phyloP scores from a whole-genome alignment of 169 alveolate species.

The Cryptosporidium andersoni region DNA sequence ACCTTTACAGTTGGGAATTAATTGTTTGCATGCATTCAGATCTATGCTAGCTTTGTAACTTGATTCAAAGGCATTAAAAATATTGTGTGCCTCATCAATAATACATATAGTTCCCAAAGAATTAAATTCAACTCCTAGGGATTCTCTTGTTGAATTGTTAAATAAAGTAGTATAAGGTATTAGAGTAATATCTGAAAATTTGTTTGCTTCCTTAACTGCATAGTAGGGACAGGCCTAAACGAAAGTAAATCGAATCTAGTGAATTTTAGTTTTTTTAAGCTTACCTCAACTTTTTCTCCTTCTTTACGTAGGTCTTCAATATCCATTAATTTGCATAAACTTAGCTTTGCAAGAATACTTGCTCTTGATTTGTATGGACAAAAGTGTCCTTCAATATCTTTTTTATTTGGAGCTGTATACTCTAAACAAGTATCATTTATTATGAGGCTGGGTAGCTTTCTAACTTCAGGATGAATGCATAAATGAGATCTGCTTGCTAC shows the following conservation, averaged over 20 bases:
- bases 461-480: constrained; percentile 28
- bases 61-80: constrained; percentile 67
- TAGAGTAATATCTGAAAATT: constrained; percentile 78
- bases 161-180: constrained; percentile 80
- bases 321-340: constrained; percentile 16
- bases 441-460: constrained; percentile 1
- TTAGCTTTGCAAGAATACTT: constrained; percentile 22
- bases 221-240: constrained; percentile 78
- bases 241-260: constrained; percentile 1
- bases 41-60: constrained; percentile 27
- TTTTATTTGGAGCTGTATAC: background rate
- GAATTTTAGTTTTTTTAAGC: constrained; percentile 2
- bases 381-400: constrained; percentile 5
- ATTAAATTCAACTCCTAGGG: constrained; percentile 71
- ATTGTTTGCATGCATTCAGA: constrained; percentile 9
- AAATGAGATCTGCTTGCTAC: constrained; percentile 54
- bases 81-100: constrained; percentile 85
- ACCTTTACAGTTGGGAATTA: no score
- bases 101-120: constrained; percentile 73
- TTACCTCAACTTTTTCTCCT: constrained; percentile 18
- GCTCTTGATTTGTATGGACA: constrained; percentile 16
- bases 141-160: constrained; percentile 74
- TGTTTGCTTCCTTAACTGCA: constrained; percentile 76
- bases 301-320: constrained; percentile 38
- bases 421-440: constrained; percentile 28